phyloP scores from a whole-genome alignment of 495 filamentous ascomycete genomes.

The Aspergillus leporis region DNA sequence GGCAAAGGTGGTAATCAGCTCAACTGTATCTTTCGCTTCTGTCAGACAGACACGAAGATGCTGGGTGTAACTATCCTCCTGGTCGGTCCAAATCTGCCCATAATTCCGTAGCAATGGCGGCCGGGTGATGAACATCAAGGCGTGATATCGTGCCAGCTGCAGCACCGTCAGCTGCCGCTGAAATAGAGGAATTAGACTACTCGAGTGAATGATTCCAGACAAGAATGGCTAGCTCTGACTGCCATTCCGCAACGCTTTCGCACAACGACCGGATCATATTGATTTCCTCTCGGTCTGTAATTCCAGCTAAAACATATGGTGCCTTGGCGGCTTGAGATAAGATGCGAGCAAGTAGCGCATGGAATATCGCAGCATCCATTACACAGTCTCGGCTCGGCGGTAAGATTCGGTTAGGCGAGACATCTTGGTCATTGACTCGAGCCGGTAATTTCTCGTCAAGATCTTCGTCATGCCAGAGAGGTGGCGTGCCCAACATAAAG shows the following conservation, averaged over 20 bases:
- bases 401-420: constrained; percentile 1
- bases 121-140: constrained; percentile 29
- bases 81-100: constrained; percentile 18
- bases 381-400: constrained; percentile 23
- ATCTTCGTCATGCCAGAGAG: constrained; percentile 29
- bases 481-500: constrained; percentile 30
- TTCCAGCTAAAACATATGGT: constrained; percentile 21
- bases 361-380: constrained; percentile 32
- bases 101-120: constrained; percentile 28
- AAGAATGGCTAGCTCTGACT: constrained; percentile 23
- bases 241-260: constrained; percentile 22
- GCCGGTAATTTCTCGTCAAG: constrained; percentile 27
- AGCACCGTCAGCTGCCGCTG: constrained; percentile 28
- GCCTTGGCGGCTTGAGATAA: constrained; percentile 26
- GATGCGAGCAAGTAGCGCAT: constrained; percentile 26
- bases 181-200: constrained; percentile 26
- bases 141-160: constrained; percentile 27
- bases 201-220: constrained; percentile 25
- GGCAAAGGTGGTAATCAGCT: constrained; percentile 27
- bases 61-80: constrained; percentile 16
- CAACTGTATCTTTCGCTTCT: constrained; percentile 23
- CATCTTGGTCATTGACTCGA: constrained; percentile 25
- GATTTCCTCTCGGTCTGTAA: constrained; percentile 21
- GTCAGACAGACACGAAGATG: constrained; percentile 23
- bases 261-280: constrained; percentile 17